A percentile compares a stretch with the other conserved stretches of the same genome.
Evolutionary conservation across 176 grass and related monocot genomes (phyloP).

Genomic region (Echinochloa phyllopogon): DNA sequence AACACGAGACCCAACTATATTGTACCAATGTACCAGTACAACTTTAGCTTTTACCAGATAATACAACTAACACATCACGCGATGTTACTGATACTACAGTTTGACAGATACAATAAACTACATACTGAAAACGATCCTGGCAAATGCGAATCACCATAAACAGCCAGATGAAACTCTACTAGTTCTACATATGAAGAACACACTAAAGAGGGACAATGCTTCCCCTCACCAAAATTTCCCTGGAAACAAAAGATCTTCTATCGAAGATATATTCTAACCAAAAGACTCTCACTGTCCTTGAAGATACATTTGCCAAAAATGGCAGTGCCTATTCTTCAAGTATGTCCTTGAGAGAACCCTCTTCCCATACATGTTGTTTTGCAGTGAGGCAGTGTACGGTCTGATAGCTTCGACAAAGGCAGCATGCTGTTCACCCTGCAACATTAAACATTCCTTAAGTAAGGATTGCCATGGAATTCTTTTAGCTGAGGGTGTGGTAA

Average conservation of each 20-base stretch:
- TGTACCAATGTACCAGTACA: neutral
- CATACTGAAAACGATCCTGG: constrained; percentile 2
- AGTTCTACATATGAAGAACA: constrained; percentile 32
- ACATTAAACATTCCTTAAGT: constrained; percentile 14
- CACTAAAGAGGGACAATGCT: constrained; percentile 12
- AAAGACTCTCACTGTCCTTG: neutral
- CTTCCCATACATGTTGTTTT: constrained; percentile 61
- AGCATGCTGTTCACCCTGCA: constrained; percentile 48
- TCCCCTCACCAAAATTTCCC: constrained; percentile 12
- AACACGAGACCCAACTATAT: neutral
- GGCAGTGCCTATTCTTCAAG: constrained; percentile 64
- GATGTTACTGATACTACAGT: constrained; percentile 44
- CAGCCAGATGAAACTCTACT: constrained; percentile 23
- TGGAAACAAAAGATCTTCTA: constrained; percentile 26
- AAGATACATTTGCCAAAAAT: constrained; percentile 21
- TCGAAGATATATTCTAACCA: too few species aligned
- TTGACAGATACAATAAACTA: constrained; percentile 35
- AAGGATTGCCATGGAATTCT: constrained; percentile 32
- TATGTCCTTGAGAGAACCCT: constrained; percentile 67
- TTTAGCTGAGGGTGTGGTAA: constrained; percentile 1
- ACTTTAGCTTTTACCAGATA: constrained; percentile 5
- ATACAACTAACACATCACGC: constrained; percentile 48
- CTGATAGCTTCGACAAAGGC: constrained; percentile 61
- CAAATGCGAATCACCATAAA: constrained; percentile 6
- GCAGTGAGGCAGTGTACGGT: constrained; percentile 44